These are phyloP conservation scores for Brettanomyces sp. DNA, from an alignment of 805 yeast genomes.

Conservation along the genomic window DNA sequence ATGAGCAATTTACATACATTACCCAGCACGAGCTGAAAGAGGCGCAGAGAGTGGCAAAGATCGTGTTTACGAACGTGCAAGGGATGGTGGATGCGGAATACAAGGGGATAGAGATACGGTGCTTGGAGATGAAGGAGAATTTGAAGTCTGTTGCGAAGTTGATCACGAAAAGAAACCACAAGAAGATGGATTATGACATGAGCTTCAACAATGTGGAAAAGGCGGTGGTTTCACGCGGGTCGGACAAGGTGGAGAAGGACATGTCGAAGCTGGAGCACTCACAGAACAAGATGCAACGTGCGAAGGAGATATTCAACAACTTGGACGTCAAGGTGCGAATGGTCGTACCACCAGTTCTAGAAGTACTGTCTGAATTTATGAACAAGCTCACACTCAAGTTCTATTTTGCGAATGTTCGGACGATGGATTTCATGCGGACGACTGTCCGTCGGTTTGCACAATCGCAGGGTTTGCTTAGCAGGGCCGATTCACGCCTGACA, in stretches of 20 bases:
- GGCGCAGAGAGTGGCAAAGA: slow-evolving; percentile 17
- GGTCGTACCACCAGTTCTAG: slow-evolving; percentile 37
- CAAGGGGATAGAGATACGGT: slow-evolving; percentile 24
- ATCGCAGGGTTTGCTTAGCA: slow-evolving; percentile 21
- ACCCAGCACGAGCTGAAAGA: slow-evolving; percentile 23
- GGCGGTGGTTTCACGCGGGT: slow-evolving; percentile 22
- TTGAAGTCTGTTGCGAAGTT: slow-evolving; percentile 30
- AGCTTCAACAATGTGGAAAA: slow-evolving; percentile 29
- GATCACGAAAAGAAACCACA: slow-evolving; percentile 35
- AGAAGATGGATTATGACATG: slow-evolving; percentile 33
- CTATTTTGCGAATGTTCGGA: slow-evolving; percentile 29
- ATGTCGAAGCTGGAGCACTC: slow-evolving; percentile 24
- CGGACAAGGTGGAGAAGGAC: slow-evolving; percentile 29
- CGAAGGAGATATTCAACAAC: slow-evolving; percentile 24
- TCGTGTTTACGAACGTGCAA: slow-evolving; percentile 17
- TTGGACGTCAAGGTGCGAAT: slow-evolving; percentile 31
- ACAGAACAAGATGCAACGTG: slow-evolving; percentile 24
- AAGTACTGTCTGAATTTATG: slow-evolving; percentile 39
- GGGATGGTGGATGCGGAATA: slow-evolving; percentile 14
- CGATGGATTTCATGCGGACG: slow-evolving; percentile 24
- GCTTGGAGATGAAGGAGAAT: slow-evolving; percentile 30
- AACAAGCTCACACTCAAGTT: slow-evolving; percentile 31
- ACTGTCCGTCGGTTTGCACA: slow-evolving; percentile 20
- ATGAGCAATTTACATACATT: slow-evolving; percentile 20
- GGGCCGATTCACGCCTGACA: slow-evolving; percentile 4